phyloP scores from a whole-genome alignment of 2,329 filamentous ascomycete genomes.

The Colletotrichum tropicale region DNA sequence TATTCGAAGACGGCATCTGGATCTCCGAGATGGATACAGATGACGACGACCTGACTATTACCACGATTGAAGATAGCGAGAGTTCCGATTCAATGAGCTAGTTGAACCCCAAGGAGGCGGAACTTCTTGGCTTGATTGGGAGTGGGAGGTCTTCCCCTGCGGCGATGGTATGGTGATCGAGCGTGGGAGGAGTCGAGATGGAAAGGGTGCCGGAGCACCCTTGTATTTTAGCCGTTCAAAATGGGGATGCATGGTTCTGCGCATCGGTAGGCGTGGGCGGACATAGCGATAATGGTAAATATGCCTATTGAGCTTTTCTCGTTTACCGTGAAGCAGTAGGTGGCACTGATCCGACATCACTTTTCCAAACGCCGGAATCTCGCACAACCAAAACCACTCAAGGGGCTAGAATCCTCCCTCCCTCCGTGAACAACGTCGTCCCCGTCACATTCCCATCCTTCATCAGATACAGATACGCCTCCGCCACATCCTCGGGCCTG shows the following conservation, averaged over 20 bases:
- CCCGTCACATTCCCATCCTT: conserved; percentile 44
- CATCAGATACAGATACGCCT: conserved; percentile 48
- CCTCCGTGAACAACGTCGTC: conserved; percentile 27
- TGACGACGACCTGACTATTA: not conserved
- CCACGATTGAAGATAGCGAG: not conserved
- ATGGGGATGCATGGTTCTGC: not conserved
- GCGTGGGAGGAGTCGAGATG: not conserved
- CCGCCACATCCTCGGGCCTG: conserved; percentile 42
- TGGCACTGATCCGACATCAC: too few species aligned
- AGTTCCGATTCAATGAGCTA: not conserved
- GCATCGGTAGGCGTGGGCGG: not conserved
- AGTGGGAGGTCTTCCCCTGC: not conserved
- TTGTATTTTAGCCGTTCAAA: not conserved
- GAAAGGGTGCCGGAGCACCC: not conserved
- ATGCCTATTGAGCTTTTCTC: not conserved
- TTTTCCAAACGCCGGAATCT: not conserved
- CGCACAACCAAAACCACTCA: not conserved
- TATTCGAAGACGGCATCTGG: not conserved
- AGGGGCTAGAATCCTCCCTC: conserved; percentile 18
- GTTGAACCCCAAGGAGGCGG: not conserved
- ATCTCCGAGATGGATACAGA: rapidly evolving
- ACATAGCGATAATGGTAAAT: not conserved
- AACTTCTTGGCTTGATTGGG: not conserved
- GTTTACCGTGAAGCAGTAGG: not conserved
- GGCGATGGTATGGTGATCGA: not conserved